Conservation (phyloP, 2,329 filamentous ascomycete species). For the Ceratocystis huliohia region DNA sequence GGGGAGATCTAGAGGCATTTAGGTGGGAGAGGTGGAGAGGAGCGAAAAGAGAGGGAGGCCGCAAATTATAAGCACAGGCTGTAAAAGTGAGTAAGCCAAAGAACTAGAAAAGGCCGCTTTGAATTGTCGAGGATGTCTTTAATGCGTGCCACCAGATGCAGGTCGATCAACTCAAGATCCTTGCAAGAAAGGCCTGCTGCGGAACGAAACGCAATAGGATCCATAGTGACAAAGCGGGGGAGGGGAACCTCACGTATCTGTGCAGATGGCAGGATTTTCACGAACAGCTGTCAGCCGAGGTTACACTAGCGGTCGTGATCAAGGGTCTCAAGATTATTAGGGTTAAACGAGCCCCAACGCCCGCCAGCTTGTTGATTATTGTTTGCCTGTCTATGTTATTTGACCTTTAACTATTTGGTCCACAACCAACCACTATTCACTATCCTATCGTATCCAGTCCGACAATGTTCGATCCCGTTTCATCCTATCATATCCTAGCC, state of each 20-base stretch:
- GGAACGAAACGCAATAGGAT: not conserved
- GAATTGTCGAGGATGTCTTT: not conserved
- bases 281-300: not conserved
- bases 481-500: not conserved
- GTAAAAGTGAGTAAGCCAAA: too few species aligned
- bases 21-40: not conserved
- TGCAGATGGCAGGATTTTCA: not conserved
- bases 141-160: not conserved
- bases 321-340: not conserved
- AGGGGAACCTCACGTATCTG: not conserved
- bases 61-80: too few species aligned
- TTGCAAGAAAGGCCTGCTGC: not conserved
- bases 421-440: too few species aligned
- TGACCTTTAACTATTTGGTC: too few species aligned
- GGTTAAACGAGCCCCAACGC: not conserved
- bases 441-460: not conserved
- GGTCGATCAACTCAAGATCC: not conserved
- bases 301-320: not conserved
- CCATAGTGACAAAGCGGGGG: not conserved
- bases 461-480: not conserved
- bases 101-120: too few species aligned
- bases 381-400: not conserved
- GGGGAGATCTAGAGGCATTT: conserved; percentile 19
- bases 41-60: not conserved
- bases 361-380: not conserved